These are phyloP conservation scores for Psidium friedrichsthalianum DNA, from an alignment of 345 rosid genomes.

Conservation along the genomic window DNA sequence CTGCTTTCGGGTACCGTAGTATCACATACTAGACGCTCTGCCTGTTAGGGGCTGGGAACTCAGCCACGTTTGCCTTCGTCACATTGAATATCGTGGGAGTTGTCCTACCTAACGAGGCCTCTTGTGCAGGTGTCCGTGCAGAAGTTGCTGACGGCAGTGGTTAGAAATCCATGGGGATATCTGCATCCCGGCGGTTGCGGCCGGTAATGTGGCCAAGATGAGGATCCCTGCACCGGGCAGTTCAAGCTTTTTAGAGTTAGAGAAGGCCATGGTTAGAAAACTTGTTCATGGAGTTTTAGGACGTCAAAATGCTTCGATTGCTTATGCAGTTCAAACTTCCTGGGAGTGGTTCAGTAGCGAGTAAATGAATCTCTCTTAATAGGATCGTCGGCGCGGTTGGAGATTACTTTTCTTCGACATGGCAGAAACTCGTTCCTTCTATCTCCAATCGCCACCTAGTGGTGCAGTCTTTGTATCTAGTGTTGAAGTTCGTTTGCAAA, in stretches of 20 bases:
- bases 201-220: not conserved
- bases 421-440: not conserved
- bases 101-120: not conserved
- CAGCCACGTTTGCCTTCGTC: conserved; percentile 2
- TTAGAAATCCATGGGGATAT: not conserved
- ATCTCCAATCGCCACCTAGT: not conserved
- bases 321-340: not conserved
- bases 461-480: not conserved
- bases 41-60: conserved; percentile 9
- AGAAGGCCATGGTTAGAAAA: not conserved
- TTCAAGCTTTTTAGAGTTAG: not conserved
- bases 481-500: not conserved
- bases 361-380: not conserved
- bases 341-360: not conserved
- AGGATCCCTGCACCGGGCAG: not conserved
- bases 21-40: conserved; percentile 8
- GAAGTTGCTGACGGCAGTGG: not conserved
- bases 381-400: not conserved
- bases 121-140: not conserved
- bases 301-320: not conserved
- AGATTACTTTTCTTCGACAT: not conserved
- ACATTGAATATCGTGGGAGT: not conserved
- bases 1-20: conserved; percentile 3
- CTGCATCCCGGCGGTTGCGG: not conserved
- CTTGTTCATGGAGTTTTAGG: not conserved